Evolutionary conservation across 2,329 filamentous ascomycete species (phyloP).

Genomic region (Arthrinium phaeospermum): DNA sequence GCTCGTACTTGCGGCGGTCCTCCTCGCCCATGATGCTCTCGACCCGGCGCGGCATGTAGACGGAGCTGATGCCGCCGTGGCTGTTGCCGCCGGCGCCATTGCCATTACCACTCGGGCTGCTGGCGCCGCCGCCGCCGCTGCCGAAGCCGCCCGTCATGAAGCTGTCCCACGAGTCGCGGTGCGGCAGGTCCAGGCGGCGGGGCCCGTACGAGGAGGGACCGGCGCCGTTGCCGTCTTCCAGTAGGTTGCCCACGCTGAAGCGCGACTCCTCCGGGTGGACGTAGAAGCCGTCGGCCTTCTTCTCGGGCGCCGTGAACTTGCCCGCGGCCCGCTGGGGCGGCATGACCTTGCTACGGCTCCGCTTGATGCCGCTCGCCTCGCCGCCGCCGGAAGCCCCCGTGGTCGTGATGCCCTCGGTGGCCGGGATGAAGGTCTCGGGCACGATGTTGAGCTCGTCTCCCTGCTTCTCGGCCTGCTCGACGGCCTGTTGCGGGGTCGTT

Average conservation of each 20-base stretch:
- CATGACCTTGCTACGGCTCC: conserved; percentile 64
- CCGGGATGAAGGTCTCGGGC: conserved; percentile 79
- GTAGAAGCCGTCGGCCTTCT: conserved; percentile 72
- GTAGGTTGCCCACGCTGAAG: conserved; percentile 53
- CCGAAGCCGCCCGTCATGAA: conserved; percentile 62
- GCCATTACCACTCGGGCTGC: too few relatives aligned
- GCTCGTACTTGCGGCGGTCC: conserved; percentile 74
- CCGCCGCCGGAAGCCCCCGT: conserved; percentile 36
- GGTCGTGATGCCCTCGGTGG: conserved; percentile 45
- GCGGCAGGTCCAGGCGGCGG: conserved; percentile 55
- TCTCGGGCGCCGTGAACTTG: conserved; percentile 75
- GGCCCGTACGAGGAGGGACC: conserved; percentile 35
- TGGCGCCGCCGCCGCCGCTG: neutral
- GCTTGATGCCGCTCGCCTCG: conserved; percentile 47
- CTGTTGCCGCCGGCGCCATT: conserved; percentile 24
- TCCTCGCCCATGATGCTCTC: conserved; percentile 82
- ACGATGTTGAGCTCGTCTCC: conserved; percentile 92
- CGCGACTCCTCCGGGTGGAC: conserved; percentile 72
- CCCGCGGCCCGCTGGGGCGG: conserved; percentile 79
- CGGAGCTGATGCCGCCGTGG: conserved; percentile 51
- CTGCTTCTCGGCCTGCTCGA: conserved; percentile 76
- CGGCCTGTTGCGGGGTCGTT: conserved; percentile 82
- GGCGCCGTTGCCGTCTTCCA: conserved; percentile 27
- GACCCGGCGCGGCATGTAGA: conserved; percentile 71
- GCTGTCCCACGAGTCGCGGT: conserved; percentile 71